These are phyloP conservation scores for Scheffersomyces insectosa DNA, from an alignment of 1,139 yeast genomes.

Conservation along the genomic window DNA sequence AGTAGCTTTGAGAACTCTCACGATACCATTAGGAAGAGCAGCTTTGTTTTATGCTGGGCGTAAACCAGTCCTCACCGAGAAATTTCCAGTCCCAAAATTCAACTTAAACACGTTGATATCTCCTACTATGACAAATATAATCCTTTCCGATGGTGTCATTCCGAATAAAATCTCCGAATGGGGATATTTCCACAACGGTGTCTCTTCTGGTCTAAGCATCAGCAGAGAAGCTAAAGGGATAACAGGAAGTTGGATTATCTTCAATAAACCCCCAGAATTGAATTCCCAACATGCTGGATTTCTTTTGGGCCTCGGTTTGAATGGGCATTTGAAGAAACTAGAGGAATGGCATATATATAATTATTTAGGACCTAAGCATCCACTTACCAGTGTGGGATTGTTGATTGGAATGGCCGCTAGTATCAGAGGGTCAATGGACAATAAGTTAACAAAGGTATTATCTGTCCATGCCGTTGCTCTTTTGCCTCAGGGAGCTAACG, in stretches of 20 bases:
- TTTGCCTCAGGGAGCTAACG: constrained; percentile 88
- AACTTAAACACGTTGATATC: constrained; percentile 67
- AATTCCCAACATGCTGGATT: constrained; percentile 94
- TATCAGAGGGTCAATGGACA: constrained; percentile 78
- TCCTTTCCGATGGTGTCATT: constrained; percentile 56
- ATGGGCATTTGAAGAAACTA: constrained; percentile 78
- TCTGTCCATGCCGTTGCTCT: constrained; percentile 93
- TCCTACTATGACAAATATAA: constrained; percentile 67
- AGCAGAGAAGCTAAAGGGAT: constrained; percentile 70
- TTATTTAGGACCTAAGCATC: constrained; percentile 87
- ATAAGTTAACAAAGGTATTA: constrained; percentile 82
- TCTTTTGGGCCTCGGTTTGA: constrained; percentile 85
- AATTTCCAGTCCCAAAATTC: constrained; percentile 75
- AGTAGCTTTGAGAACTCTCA: constrained; percentile 70
- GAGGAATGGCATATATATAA: constrained; percentile 98
- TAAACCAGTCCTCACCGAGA: constrained; percentile 80
- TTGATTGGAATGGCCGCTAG: constrained; percentile 94
- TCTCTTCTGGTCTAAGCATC: constrained; percentile 79
- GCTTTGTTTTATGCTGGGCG: constrained; percentile 70
- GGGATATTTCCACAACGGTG: constrained; percentile 95
- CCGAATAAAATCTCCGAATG: constrained; percentile 59
- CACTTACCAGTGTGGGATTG: constrained; percentile 81
- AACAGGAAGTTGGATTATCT: constrained; percentile 90
- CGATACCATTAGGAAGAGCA: constrained; percentile 79
- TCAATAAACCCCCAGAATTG: constrained; percentile 71